phyloP scores from a whole-genome alignment of 148 eudicot genomes.

The Diospyros lotus region DNA sequence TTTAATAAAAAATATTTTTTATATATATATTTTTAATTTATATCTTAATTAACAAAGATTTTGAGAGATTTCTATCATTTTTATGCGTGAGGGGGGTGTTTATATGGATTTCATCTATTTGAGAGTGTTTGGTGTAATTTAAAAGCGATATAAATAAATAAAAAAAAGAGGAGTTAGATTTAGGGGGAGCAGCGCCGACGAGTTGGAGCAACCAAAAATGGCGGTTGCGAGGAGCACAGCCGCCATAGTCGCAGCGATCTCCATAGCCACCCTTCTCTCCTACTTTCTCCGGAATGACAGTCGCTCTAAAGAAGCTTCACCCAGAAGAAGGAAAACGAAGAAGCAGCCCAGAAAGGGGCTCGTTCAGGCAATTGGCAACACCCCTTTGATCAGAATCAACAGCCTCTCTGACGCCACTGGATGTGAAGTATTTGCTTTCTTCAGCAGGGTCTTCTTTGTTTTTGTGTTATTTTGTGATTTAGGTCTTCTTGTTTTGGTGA shows the following conservation, averaged over 20 bases:
- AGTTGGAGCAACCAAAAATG: slow-evolving; percentile 23
- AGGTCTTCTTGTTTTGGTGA: background rate
- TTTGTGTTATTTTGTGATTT: background rate
- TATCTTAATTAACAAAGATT: no score
- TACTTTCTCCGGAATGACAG: slow-evolving; percentile 32
- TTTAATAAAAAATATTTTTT: no score
- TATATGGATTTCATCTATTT: background rate
- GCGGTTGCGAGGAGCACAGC: slow-evolving; percentile 30
- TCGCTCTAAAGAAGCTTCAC: slow-evolving; percentile 15
- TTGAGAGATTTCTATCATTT: no score
- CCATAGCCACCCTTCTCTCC: slow-evolving; percentile 49
- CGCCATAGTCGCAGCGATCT: slow-evolving; percentile 36
- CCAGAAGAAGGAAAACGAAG: slow-evolving; percentile 25
- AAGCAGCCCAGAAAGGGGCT: slow-evolving; percentile 46
- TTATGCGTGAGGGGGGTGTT: no score
- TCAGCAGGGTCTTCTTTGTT: background rate
- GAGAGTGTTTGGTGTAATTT: background rate
- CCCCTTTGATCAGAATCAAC: slow-evolving; percentile 81
- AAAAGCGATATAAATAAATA: no score
- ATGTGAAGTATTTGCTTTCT: slow-evolving; percentile 43
- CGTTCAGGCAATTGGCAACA: slow-evolving; percentile 76
- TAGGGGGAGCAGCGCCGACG: no score
- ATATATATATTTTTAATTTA: no score
- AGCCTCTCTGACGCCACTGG: slow-evolving; percentile 89
- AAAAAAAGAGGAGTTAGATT: no score